Conservation (phyloP, 129 eudicot species). For the Flaveria robusta region DNA sequence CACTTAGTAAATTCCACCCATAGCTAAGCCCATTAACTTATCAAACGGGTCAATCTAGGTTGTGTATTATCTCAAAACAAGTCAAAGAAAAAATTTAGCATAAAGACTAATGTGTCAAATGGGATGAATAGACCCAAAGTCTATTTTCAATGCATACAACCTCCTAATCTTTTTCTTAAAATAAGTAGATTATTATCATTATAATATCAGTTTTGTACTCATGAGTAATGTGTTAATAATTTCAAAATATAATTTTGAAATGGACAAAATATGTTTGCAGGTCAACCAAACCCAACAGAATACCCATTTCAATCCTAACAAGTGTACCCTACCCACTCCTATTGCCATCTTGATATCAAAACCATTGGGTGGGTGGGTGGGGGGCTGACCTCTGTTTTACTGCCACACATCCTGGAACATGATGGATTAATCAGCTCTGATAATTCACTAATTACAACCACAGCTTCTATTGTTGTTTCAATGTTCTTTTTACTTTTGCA, state of each 20-base stretch:
- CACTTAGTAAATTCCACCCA: too few relatives aligned
- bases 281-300: not conserved
- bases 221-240: not conserved
- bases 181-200: not conserved
- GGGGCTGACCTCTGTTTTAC: constrained; percentile 65
- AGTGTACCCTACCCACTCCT: not conserved
- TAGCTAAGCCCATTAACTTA: not conserved
- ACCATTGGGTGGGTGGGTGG: not conserved
- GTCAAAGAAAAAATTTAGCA: not conserved
- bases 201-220: not conserved
- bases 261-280: not conserved
- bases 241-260: not conserved
- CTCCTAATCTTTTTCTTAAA: not conserved
- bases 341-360: not conserved
- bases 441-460: constrained; percentile 59
- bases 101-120: not conserved
- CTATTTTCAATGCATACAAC: not conserved
- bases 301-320: not conserved
- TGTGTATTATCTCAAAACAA: not conserved
- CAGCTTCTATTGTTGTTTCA: constrained; percentile 63
- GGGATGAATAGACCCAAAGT: not conserved
- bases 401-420: constrained; percentile 51
- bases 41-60: not conserved
- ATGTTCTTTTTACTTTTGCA: constrained; percentile 45
- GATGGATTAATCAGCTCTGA: constrained; percentile 44